Base-by-base conservation (phyloP, 1,284 basidiomycete genomes). In the Ustilago shanxiensis region DNA sequence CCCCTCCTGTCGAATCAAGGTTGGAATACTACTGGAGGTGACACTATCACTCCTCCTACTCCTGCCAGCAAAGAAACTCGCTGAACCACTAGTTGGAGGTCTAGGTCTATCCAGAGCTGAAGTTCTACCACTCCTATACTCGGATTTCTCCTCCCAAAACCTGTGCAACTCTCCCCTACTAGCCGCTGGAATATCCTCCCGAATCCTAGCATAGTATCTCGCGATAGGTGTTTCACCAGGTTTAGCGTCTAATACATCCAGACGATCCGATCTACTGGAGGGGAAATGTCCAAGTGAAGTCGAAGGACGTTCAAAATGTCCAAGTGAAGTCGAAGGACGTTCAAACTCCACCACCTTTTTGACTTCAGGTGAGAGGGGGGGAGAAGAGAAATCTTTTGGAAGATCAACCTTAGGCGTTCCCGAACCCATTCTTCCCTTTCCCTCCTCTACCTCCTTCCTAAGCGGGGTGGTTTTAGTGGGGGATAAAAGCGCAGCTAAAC, bases 231-330 rank as follows among this genome's bases (percentile, higher is more conserved):
- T 71, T 18, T 31, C 35, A 0, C 52, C 35, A 11, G 24, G 35
- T 7, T 26, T 24, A 33, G 60, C 49, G 47, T 73, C 65, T 14
- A 68, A 61, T 11, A 61, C 61, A 4, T 6, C 55, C 31, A 11
- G 47, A 31, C 26, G 72, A 54, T 11, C 54, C 58, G 7, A n/a
- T n/a, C n/a, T n/a, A n/a, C n/a, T n/a, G n/a, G n/a, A n/a, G n/a
- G n/a, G n/a, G n/a, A 70, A 77, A 41, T 77, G 75, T 5, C 75
- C 75, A 26, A 77, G 49, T 31, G 66, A 63, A 2, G 75, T 77
- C 28, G 70, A 72, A 0, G 75, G 70, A 1, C 75, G 52, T 26
- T 69, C 62, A 41, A 70, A 77, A 41, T 77, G 75, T 5, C 75
- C 75, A 26, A 77, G 49, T 31, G 66, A 63, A 2, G 75, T 77